Conservation (phyloP, 768 basidiomycete species). For the Piloderma croceum region DNA sequence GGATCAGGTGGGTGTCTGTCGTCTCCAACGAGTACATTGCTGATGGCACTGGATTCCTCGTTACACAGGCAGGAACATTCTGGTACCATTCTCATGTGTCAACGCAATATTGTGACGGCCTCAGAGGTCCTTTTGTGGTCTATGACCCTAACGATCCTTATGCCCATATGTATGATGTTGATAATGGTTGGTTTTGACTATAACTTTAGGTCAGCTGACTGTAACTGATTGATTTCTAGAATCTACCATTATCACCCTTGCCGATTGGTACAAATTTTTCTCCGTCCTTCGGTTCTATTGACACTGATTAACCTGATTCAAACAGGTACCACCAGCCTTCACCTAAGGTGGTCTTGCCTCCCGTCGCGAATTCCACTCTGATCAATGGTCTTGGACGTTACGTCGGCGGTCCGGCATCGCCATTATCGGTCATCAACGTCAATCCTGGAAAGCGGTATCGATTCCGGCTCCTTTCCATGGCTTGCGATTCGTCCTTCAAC, state of each 20-base stretch:
- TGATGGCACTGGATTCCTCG: not conserved
- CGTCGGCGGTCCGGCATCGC: constrained; percentile 24
- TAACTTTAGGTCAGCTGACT: constrained; percentile 1
- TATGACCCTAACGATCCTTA: constrained; percentile 44
- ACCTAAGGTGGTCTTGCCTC: constrained; percentile 3
- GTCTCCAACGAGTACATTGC: constrained; percentile 28
- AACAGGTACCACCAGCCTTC: constrained; percentile 26
- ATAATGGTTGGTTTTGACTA: constrained; percentile 30
- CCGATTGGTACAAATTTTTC: constrained; percentile 36
- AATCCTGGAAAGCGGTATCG: constrained; percentile 35
- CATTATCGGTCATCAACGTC: constrained; percentile 36
- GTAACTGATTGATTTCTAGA: constrained; percentile 19
- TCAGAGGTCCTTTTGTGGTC: constrained; percentile 37
- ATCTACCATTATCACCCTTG: constrained; percentile 37
- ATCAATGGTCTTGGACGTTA: constrained; percentile 44
- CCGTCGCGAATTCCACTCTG: constrained; percentile 30
- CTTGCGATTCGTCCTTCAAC: constrained; percentile 26
- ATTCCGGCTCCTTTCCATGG: constrained; percentile 32
- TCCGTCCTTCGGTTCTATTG: not conserved
- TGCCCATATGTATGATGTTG: constrained; percentile 37
- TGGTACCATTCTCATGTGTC: constrained; percentile 24
- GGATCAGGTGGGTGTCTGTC: constrained; percentile 41
- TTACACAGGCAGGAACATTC: constrained; percentile 16
- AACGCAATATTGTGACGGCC: constrained; percentile 35
- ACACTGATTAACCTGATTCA: not conserved